Percentiles rank a stretch among this genome's conserved stretches.
Conservation (phyloP, 2,329 filamentous ascomycete species). For the Pseudocercospora macadamiae region DNA sequence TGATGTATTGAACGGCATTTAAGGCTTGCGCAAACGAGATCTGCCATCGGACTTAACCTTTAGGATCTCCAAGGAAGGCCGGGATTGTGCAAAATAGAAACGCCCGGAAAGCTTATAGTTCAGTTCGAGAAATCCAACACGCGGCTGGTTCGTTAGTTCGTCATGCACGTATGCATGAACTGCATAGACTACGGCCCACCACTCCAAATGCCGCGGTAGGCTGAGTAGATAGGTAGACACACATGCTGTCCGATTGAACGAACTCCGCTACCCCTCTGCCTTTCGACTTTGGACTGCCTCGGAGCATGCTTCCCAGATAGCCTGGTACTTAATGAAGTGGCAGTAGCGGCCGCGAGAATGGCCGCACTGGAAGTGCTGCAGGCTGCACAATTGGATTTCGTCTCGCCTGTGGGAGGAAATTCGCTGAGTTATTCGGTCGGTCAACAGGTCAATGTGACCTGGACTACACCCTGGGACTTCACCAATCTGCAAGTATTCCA, state of each 20-base stretch:
- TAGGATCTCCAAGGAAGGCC: not conserved
- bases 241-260: not conserved
- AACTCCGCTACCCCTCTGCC: not conserved
- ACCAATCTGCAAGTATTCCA: slow-evolving; percentile 22
- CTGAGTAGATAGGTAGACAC: not conserved
- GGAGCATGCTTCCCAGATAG: not conserved
- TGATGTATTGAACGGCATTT: too few species aligned
- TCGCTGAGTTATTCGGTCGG: slow-evolving; percentile 8
- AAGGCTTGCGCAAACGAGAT: too few species aligned
- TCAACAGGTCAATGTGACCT: slow-evolving; percentile 19
- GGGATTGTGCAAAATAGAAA: slow-evolving; percentile 5
- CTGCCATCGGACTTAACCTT: not conserved
- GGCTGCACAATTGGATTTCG: slow-evolving; percentile 16
- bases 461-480: slow-evolving; percentile 21
- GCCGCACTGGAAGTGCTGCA: slow-evolving; percentile 18
- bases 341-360: not conserved
- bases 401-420: slow-evolving; percentile 5
- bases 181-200: slow-evolving; percentile 7
- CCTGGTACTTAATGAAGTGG: not conserved
- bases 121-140: not conserved
- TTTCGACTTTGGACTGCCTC: not conserved
- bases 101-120: not conserved
- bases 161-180: slow-evolving; percentile 1
- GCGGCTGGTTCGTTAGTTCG: not conserved
- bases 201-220: slow-evolving; percentile 5